Evolutionary conservation across 2,329 filamentous ascomycete species (phyloP).

Genomic region (Harringtonia lauricola): DNA sequence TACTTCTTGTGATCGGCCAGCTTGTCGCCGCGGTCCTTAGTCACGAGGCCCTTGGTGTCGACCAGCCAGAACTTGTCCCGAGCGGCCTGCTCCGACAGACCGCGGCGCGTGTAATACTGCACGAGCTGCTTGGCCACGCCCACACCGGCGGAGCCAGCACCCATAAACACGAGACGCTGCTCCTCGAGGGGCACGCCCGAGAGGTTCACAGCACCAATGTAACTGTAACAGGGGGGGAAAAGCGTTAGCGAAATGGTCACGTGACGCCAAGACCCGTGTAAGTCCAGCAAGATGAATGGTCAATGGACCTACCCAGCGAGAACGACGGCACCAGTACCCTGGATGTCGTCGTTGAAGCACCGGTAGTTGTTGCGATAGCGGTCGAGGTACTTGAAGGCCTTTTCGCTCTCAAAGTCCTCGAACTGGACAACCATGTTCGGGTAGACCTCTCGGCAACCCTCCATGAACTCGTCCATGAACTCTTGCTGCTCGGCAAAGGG

Average conservation of each 20-base stretch:
- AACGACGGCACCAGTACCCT: constrained; percentile 93
- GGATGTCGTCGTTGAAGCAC: constrained; percentile 98
- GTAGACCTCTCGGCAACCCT: constrained; percentile 70
- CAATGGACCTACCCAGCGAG: constrained; percentile 58
- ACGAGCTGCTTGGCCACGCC: constrained; percentile 97
- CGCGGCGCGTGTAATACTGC: constrained; percentile 90
- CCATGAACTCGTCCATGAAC: constrained; percentile 97
- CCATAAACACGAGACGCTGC: constrained; percentile 91
- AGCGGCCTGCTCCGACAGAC: constrained; percentile 78
- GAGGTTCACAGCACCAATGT: constrained; percentile 66
- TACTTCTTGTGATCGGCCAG: constrained; percentile 83
- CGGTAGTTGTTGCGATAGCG: constrained; percentile 81
- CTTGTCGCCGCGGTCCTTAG: constrained; percentile 82
- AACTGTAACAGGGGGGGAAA: constrained; percentile 43
- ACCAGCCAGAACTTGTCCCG: constrained; percentile 93
- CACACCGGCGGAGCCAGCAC: constrained; percentile 88
- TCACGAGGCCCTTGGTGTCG: constrained; percentile 93
- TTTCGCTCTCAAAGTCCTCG: constrained; percentile 90
- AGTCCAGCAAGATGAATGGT: neutral
- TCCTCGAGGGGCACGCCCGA: constrained; percentile 79
- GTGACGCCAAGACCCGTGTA: neutral
- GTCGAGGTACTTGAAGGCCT: constrained; percentile 85
- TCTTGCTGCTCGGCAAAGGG: constrained; percentile 68
- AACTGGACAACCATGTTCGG: constrained; percentile 73
- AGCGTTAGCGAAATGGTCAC: constrained; percentile 27